Conservation (phyloP, 2,329 filamentous ascomycete species). For the Stromatinia cepivora region DNA sequence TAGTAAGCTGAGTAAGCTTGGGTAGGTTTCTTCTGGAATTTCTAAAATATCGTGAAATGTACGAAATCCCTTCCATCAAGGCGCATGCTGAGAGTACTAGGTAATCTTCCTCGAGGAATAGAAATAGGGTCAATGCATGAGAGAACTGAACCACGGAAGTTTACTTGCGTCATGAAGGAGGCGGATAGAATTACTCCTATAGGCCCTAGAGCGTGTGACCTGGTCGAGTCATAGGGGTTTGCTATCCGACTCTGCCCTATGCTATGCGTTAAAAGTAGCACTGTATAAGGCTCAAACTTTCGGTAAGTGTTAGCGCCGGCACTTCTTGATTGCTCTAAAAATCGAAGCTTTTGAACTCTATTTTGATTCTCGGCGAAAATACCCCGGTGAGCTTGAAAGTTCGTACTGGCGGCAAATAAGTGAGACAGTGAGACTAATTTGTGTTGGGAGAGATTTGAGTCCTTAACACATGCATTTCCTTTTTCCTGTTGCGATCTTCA, state of each 20-base stretch:
- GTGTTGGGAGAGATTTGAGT: background rate
- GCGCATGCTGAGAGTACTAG: background rate
- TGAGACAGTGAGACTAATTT: background rate
- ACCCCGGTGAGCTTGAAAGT: background rate
- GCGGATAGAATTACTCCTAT: background rate
- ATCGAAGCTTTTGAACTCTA: slow-evolving; percentile 8
- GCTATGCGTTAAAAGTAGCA: background rate
- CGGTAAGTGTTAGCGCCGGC: slow-evolving; percentile 2
- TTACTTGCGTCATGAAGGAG: slow-evolving; percentile 4
- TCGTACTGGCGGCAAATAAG: background rate
- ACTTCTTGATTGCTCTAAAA: background rate
- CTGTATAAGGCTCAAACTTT: background rate
- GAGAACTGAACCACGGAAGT: background rate
- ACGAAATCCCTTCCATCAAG: background rate
- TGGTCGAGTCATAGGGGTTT: background rate
- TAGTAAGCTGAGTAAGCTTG: slow-evolving; percentile 7
- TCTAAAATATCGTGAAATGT: background rate
- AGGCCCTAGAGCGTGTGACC: slow-evolving; percentile 1
- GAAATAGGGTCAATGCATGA: background rate
- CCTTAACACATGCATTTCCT: background rate
- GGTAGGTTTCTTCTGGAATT: background rate
- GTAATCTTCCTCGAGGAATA: background rate
- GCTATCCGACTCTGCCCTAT: background rate
- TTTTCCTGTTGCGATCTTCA: background rate
- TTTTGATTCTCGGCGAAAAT: background rate